These are phyloP conservation scores for Hanseniaspora valbyensis DNA, from an alignment of 805 yeast species.

Conservation along the genomic window DNA sequence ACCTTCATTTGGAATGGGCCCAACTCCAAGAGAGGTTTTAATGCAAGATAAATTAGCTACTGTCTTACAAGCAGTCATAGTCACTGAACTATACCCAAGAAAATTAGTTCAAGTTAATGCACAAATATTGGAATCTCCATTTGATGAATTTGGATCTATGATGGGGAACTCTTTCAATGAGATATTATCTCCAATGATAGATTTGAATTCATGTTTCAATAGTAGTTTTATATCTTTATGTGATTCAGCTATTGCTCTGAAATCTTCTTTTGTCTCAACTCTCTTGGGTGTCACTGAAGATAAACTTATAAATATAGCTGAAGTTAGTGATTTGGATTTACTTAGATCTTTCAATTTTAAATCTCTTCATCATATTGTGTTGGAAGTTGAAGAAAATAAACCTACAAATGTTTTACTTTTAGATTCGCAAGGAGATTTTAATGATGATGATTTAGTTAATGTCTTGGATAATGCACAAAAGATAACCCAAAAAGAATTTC, in stretches of 20 bases:
- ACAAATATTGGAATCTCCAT: conserved; percentile 43
- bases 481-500: conserved; percentile 37
- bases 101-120: conserved; percentile 61
- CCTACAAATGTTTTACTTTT: conserved; percentile 49
- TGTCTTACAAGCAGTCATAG: conserved; percentile 49
- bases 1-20: conserved; percentile 59
- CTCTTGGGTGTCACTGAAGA: conserved; percentile 32
- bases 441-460: conserved; percentile 41
- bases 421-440: conserved; percentile 65
- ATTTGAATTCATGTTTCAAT: conserved; percentile 61
- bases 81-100: conserved; percentile 62
- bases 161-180: conserved; percentile 23
- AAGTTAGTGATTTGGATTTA: conserved; percentile 18
- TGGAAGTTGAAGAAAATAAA: conserved; percentile 39
- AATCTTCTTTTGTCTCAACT: conserved; percentile 49
- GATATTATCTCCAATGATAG: conserved; percentile 33
- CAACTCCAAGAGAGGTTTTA: conserved; percentile 62
- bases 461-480: conserved; percentile 44
- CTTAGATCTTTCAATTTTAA: conserved; percentile 33
- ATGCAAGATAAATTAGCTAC: conserved; percentile 60
- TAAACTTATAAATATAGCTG: conserved; percentile 37
- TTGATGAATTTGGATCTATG: conserved; percentile 27
- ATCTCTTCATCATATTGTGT: conserved; percentile 60
- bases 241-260: conserved; percentile 67
- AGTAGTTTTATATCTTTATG: conserved; percentile 62